Conservation (phyloP, 345 rosid genomes). For the Populus euphratica region DNA sequence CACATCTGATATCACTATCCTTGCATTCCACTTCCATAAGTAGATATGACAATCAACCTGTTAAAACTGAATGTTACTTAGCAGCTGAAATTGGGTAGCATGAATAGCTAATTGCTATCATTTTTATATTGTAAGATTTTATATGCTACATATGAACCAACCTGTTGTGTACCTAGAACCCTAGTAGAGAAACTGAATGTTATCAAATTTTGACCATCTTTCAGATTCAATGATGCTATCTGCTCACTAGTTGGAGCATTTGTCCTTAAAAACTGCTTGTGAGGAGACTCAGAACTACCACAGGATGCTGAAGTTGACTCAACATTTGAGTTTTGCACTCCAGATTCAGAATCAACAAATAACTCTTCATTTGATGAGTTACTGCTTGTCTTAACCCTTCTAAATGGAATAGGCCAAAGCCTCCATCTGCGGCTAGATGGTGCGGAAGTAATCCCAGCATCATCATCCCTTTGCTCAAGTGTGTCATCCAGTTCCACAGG, state of each 20-base stretch:
- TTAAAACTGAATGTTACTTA: constrained; percentile 14
- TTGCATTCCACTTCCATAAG: constrained; percentile 91
- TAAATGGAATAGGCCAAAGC: constrained; percentile 80
- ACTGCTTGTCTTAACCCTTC: constrained; percentile 72
- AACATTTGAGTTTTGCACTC: constrained; percentile 35
- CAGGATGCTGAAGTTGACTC: constrained; percentile 30
- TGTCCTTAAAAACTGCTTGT: constrained; percentile 64
- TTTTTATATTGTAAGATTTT: neutral
- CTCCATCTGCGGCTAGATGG: constrained; percentile 73
- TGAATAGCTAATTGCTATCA: too few relatives aligned
- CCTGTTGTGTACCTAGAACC: constrained; percentile 91
- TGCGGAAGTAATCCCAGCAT: constrained; percentile 36
- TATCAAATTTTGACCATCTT: constrained; percentile 81
- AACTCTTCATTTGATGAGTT: constrained; percentile 64
- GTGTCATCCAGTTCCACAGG: constrained; percentile 53
- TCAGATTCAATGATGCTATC: constrained; percentile 79
- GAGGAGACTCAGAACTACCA: constrained; percentile 50
- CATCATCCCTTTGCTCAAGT: constrained; percentile 36
- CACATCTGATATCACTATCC: constrained; percentile 89
- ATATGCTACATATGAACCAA: constrained; percentile 22
- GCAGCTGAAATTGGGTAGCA: constrained; percentile 3
- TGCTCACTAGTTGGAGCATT: constrained; percentile 83
- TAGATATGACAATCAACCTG: constrained; percentile 93
- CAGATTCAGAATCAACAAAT: constrained; percentile 74
- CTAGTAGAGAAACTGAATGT: constrained; percentile 87